Evolutionary conservation across 2,329 filamentous ascomycete genomes (phyloP), one percentile per base, ranked within the genome.

Genomic region (Lasiodiplodia theobromae): DNA sequence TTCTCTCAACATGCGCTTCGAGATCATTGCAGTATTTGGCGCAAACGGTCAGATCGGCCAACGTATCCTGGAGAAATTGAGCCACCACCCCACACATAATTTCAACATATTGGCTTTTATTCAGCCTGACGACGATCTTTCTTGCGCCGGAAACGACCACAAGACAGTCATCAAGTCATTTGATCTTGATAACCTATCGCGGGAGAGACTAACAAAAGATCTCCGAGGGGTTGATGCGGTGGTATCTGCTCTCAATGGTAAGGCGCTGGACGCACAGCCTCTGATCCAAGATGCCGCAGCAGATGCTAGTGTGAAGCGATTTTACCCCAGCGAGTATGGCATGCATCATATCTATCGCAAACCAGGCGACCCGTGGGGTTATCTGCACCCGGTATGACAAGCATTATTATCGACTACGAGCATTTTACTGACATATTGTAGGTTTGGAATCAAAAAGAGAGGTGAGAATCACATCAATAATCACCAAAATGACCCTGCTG

Each of bases 271-370:
- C 21, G 58, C 68, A 3, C 73, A 77, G 57, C 47, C 57, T 7
- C 67, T 57, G 2, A 71, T 76, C 10, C 73, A 76, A 58, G 71
- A 78, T 64, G 74, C 74, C 1, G 74, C 73, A 2, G 70, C 69
- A 1, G 69, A 72, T n/a, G 71, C 73, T 14, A 72, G 73, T 2
- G 75, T 77, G 1, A 72, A 73, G 40, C 68, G 73, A 6, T 75
- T 77, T 52, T 75, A 76, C 37, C 74, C 71, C 0, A 74, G 72
- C 44, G 74, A 77, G 53, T 74, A 69, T 38, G 74, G 71, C 1
- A 73, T 77, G 70, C 73, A 74, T 66, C 69, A 74, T 14, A 69
- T 75, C 2, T 73, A 74, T 52, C 70, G 70, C 23, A 72, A 72
- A 51, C 71, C 72, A 14, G 68, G 69, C 2, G 73, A 74, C 51